These are phyloP conservation scores for Emmonsiellopsis sp. DNA, from an alignment of 2,329 filamentous ascomycete genomes.

Conservation along the genomic window DNA sequence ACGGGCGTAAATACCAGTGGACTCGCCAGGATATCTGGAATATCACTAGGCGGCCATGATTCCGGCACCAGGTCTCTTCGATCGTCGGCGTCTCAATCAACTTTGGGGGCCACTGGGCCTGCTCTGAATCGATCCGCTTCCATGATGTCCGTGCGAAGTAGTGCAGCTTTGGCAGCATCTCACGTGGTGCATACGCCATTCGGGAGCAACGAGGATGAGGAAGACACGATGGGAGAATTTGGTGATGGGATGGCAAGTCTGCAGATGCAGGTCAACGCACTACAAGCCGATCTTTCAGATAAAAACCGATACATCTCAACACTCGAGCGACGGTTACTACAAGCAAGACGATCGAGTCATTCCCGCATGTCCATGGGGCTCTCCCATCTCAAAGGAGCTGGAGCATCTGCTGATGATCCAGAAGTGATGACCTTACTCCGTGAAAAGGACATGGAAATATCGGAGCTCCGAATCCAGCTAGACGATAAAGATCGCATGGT, in stretches of 20 bases:
- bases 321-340: constrained; percentile 80
- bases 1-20: constrained; percentile 79
- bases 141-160: constrained; percentile 50
- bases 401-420: constrained; percentile 68
- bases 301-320: constrained; percentile 96
- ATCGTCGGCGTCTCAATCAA: constrained; percentile 61
- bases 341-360: constrained; percentile 82
- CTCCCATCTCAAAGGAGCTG: constrained; percentile 40
- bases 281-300: constrained; percentile 91
- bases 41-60: constrained; percentile 38
- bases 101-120: constrained; percentile 35
- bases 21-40: constrained; percentile 53
- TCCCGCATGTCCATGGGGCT: constrained; percentile 74
- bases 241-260: constrained; percentile 78
- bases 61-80: constrained; percentile 47
- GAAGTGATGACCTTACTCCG: constrained; percentile 62
- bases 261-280: constrained; percentile 74
- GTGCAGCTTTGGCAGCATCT: constrained; percentile 21
- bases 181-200: constrained; percentile 24
- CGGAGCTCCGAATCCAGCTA: constrained; percentile 74
- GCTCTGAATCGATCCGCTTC: constrained; percentile 57
- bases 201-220: constrained; percentile 49
- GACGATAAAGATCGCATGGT: constrained; percentile 97
- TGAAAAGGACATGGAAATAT: constrained; percentile 89
- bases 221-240: constrained; percentile 69